A percentile compares a stretch with the other conserved stretches of the same genome.
Evolutionary conservation across 768 basidiomycete species (phyloP).

Genomic region (Auriculariales sp.): DNA sequence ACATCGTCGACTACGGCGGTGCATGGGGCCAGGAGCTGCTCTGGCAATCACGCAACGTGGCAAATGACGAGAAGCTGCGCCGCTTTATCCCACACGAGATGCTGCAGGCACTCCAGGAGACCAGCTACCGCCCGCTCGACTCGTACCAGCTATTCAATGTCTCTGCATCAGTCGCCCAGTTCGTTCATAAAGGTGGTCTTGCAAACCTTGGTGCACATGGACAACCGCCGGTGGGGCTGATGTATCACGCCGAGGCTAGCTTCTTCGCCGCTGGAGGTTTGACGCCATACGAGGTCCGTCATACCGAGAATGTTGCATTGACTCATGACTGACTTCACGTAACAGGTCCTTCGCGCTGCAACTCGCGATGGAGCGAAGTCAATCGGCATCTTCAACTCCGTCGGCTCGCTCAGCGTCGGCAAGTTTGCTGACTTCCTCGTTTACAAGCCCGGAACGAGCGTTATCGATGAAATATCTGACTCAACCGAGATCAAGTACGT

Average conservation of each 20-base stretch:
- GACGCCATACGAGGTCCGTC: slow-evolving; percentile 49
- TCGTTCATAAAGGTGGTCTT: slow-evolving; percentile 47
- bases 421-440: slow-evolving; percentile 62
- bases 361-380: slow-evolving; percentile 51
- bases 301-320: neutral
- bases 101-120: slow-evolving; percentile 44
- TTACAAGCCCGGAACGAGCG: slow-evolving; percentile 45
- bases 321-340: neutral
- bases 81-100: slow-evolving; percentile 51
- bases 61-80: slow-evolving; percentile 53
- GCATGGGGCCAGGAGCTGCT: slow-evolving; percentile 49
- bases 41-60: slow-evolving; percentile 51
- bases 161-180: slow-evolving; percentile 49
- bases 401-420: slow-evolving; percentile 47
- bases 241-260: slow-evolving; percentile 64
- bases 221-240: slow-evolving; percentile 45
- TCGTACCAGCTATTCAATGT: slow-evolving; percentile 57
- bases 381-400: slow-evolving; percentile 42
- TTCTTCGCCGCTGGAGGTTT: slow-evolving; percentile 51
- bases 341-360: slow-evolving; percentile 51
- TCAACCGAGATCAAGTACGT: slow-evolving; percentile 42
- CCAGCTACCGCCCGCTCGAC: slow-evolving; percentile 39
- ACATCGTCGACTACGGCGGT: slow-evolving; percentile 69
- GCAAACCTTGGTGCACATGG: slow-evolving; percentile 65
- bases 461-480: slow-evolving; percentile 35